phyloP scores from a whole-genome alignment of 441 rosid genomes.

The Flueggea neowawraea region DNA sequence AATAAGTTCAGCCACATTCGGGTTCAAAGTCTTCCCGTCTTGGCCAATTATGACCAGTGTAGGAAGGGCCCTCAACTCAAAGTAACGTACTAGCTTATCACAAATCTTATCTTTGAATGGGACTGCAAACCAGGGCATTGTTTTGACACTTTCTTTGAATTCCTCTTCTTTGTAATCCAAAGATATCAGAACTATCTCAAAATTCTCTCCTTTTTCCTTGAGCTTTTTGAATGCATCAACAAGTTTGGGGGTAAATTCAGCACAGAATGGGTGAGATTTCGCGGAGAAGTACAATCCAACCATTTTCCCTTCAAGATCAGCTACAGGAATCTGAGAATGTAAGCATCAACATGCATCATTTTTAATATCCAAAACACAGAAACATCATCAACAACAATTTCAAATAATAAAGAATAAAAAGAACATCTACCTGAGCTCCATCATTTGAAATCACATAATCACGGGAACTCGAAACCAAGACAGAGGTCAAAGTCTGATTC shows the following conservation, averaged over 20 bases:
- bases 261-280: conserved; percentile 11
- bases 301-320: conserved; percentile 39
- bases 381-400: background rate
- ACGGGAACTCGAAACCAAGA: conserved; percentile 26
- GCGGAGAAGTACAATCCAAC: conserved; percentile 29
- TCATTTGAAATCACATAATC: conserved; percentile 33
- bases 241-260: conserved; percentile 37
- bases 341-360: background rate
- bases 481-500: conserved; percentile 31
- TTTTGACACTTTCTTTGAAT: conserved; percentile 22
- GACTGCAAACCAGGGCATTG: conserved; percentile 41
- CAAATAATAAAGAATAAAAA: background rate
- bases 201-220: conserved; percentile 52
- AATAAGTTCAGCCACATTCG: conserved; percentile 28
- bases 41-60: conserved; percentile 34
- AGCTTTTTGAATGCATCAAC: conserved; percentile 50
- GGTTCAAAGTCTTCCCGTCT: conserved; percentile 35
- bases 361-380: no score
- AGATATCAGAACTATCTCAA: conserved; percentile 63
- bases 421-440: conserved; percentile 25
- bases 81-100: conserved; percentile 27
- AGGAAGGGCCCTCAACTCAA: conserved; percentile 28
- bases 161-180: conserved; percentile 40
- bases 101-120: conserved; percentile 33
- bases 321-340: conserved; percentile 21